Base-by-base conservation (phyloP, 805 yeast species). In the Metschnikowia kofuensis region DNA sequence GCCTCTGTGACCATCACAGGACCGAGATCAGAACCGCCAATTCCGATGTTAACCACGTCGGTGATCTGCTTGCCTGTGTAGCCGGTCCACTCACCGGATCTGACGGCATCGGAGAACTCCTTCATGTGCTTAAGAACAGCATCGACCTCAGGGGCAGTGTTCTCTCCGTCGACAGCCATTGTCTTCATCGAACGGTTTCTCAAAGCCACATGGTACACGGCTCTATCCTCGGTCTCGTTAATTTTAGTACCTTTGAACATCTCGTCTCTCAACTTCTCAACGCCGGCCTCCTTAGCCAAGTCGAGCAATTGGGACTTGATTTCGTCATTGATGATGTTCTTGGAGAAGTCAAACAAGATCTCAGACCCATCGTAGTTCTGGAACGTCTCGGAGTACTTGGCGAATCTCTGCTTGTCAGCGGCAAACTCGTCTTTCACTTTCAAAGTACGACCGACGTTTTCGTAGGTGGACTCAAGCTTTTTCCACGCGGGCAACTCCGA, bases 1-100 rank as follows among this genome's bases (percentile, higher is more conserved):
- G 99, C 97, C 77, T 94, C 98, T 54, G 97, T 89, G 62, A 94
- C 98, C 99, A 94, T 94, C 47, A 94, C 98, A 40, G 99, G 99
- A 63, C 99, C 99, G 62, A 94, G 80, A 72, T 94, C 99, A 29
- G 97, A 90, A 61, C 99, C 99, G 68, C 99, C 99, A 67, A 94
- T 94, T 72, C 99, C 99, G 63, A 94, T 89, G 80, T 94, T 94
- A 64, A 94, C 98, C 49, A 94, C 84, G 64, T 89, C 96, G 61
- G 94, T 87, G 74, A 94, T 92, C 61, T 77, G 74, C 80, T 90
- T 89, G 60, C 98, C 98, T 59, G 97, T 85, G 81, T 87, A 92
- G 68, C 99, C 99, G 63, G 82, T 90, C 97, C 98, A 92, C 57
- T 75, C 79, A 63, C 99, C 99, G 42, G 94, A 84, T 73, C 99